A percentile compares a stretch with the other conserved stretches of the same genome.
These are phyloP conservation scores for Cryphonectria radicalis DNA, from an alignment of 2,329 filamentous ascomycete species.

Conservation along the genomic window DNA sequence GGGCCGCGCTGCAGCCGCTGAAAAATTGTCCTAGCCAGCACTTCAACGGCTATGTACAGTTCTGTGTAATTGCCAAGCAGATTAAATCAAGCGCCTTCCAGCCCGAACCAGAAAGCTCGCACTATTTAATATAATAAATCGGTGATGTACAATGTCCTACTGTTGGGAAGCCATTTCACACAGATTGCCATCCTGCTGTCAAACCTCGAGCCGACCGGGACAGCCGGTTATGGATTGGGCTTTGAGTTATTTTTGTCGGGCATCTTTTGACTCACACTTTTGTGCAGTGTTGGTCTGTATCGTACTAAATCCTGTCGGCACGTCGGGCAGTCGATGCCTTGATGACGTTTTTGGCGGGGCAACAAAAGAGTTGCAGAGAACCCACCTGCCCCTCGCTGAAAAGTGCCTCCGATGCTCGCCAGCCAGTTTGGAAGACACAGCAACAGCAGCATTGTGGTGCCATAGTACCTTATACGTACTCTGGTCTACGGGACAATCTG, in stretches of 20 bases:
- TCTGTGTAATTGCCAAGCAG: not conserved
- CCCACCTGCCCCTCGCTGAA: slow-evolving; percentile 15
- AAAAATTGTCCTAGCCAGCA: not conserved
- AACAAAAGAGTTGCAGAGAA: not conserved
- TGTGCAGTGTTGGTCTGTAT: not conserved
- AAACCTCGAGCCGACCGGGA: not conserved
- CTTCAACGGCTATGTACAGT: not conserved
- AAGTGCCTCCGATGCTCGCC: slow-evolving; percentile 14
- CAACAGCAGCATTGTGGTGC: not conserved
- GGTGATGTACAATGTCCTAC: not conserved
- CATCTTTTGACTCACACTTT: not conserved
- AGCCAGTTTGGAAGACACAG: not conserved
- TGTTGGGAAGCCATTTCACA: not conserved
- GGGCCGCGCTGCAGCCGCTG: not conserved
- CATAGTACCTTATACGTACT: not conserved
- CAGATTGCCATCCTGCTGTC: not conserved
- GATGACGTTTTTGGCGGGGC: slow-evolving; percentile 22
- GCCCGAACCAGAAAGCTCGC: not conserved
- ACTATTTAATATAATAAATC: not conserved
- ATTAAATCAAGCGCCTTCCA: not conserved
- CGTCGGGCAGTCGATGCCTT: not conserved
- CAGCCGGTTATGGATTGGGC: not conserved
- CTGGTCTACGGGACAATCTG: not conserved
- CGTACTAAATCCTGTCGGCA: not conserved
- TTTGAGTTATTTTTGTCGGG: slow-evolving; percentile 2